These are phyloP conservation scores for Comarum palustre DNA, from an alignment of 306 rosid genomes.

Conservation along the genomic window DNA sequence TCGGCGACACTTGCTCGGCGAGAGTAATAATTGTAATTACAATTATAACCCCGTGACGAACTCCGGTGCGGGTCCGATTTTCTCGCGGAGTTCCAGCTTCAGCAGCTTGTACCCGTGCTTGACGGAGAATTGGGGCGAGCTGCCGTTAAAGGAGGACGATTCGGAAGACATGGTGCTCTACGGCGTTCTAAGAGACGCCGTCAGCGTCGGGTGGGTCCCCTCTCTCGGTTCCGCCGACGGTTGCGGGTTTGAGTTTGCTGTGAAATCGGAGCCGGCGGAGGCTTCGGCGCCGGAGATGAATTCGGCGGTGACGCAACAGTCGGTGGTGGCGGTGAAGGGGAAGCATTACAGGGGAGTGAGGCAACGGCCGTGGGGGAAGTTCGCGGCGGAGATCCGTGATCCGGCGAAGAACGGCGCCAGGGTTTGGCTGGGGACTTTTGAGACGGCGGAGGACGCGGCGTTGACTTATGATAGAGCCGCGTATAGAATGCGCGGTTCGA, in stretches of 20 bases:
- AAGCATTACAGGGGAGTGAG: conserved; percentile 91
- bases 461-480: conserved; percentile 92
- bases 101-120: conserved; percentile 60
- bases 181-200: conserved; percentile 68
- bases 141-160: conserved; percentile 75
- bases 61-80: conserved; percentile 32
- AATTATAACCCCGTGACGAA: conserved; percentile 6
- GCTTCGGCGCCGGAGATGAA: neutral
- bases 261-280: conserved; percentile 49
- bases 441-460: conserved; percentile 95
- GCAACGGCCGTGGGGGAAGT: conserved; percentile 95
- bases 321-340: conserved; percentile 51
- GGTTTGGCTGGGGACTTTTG: conserved; percentile 94
- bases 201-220: conserved; percentile 73
- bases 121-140: conserved; percentile 68
- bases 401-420: conserved; percentile 91
- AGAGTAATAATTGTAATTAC: conserved; percentile 14
- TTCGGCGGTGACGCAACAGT: neutral
- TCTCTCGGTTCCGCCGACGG: conserved; percentile 38
- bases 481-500: conserved; percentile 80
- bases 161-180: conserved; percentile 83
- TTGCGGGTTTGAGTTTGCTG: conserved; percentile 22
- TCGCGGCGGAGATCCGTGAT: conserved; percentile 91
- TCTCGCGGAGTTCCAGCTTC: conserved; percentile 57
- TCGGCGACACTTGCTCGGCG: conserved; percentile 68